Evolutionary conservation across 2,329 filamentous ascomycete genomes (phyloP).

Genomic region (Rhexocercosporidium sp.): DNA sequence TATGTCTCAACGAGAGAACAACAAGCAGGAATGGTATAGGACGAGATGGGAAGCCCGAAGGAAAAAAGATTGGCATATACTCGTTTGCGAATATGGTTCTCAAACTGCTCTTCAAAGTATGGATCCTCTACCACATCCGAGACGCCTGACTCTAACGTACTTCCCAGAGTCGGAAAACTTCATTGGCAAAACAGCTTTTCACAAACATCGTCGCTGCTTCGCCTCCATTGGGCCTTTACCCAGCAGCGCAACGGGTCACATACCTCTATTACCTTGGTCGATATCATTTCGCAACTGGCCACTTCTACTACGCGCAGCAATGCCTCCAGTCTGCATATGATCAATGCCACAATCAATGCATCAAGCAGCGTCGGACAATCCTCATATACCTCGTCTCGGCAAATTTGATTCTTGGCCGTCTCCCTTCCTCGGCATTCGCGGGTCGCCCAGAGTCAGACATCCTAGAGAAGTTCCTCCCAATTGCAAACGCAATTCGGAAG

Average conservation of each 20-base stretch:
- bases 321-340: conserved; percentile 81
- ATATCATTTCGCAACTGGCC: conserved; percentile 84
- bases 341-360: conserved; percentile 75
- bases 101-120: conserved; percentile 82
- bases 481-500: conserved; percentile 73
- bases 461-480: conserved; percentile 69
- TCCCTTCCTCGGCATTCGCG: conserved; percentile 73
- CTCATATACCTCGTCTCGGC: conserved; percentile 82
- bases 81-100: conserved; percentile 90
- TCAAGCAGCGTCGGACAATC: conserved; percentile 77
- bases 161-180: conserved; percentile 74
- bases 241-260: conserved; percentile 84
- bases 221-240: conserved; percentile 80
- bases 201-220: conserved; percentile 85
- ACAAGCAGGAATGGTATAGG: conserved; percentile 60
- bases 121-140: conserved; percentile 31
- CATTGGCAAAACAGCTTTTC: conserved; percentile 86
- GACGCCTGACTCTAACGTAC: conserved; percentile 14
- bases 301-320: conserved; percentile 77
- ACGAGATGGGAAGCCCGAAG: conserved; percentile 70
- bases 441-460: conserved; percentile 70
- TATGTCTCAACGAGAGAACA: conserved; percentile 82
- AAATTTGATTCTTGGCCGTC: conserved; percentile 84
- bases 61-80: conserved; percentile 88
- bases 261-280: conserved; percentile 95